Evolutionary conservation across 257 asterid species (phyloP), one percentile per base, ranked within the genome.

Genomic region (Salvia rosmarinus): DNA sequence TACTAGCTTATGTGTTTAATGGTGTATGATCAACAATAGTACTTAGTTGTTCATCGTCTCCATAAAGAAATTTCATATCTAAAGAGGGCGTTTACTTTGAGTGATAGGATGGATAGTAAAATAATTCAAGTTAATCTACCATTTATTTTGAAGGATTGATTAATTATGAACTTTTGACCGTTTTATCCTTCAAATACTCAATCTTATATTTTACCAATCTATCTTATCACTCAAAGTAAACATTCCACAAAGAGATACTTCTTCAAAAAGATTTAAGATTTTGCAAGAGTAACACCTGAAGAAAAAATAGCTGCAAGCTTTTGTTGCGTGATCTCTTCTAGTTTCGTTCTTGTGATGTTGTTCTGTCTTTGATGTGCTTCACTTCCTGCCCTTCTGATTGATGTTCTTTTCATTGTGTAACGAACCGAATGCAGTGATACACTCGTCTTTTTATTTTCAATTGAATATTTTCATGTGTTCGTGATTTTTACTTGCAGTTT

Each of bases 401-500:
- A 54, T 63, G 43, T 19, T 34, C 69, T 55, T 39, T n/a, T 25
- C 30, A 58, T 39, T 50, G 8, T 8, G 17, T 20, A 35, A 20
- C 50, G 20, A 9, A 28, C 35, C 28, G 46, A 74, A 14, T 42
- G 23, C 7, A 0, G 19, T 13, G 30, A 6, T 56, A 9, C 43
- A 12, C 39, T 51, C n/a, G 44, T 8, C 32, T 30, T 54, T 12
- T 34, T 13, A 19, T 39, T 9, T 28, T 50, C 32, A 67, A 13
- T 67, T 13, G 28, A 46, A 19, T 37, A 63, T 42, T 19, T 11
- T 64, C 52, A 43, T 20, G 39, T 35, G 9, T 66, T 6, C 78
- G 9, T 76, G 35, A 14, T 13, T 37, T 61, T 69, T 9, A 14
- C n/a, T 51, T 66, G 80, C 85, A 84, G 92, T 80, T 71, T 87